phyloP scores from a whole-genome alignment of 2,329 filamentous ascomycete genomes.

The Monilinia laxa region DNA sequence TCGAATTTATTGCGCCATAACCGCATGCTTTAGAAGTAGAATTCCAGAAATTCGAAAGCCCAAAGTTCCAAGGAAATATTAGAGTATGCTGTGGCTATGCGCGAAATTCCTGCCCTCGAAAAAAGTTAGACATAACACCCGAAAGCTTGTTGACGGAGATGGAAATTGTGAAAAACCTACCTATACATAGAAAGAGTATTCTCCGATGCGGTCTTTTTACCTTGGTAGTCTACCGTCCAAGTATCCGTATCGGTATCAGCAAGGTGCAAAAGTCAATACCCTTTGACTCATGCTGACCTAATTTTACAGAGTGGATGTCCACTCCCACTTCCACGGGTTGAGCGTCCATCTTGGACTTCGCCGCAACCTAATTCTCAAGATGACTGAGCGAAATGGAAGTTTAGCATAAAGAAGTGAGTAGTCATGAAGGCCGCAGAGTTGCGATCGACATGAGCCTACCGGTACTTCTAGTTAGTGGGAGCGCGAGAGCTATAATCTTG shows the following conservation, averaged over 20 bases:
- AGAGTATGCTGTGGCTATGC: neutral
- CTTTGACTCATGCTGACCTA: neutral
- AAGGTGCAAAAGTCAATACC: neutral
- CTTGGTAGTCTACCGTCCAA: neutral
- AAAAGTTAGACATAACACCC: neutral
- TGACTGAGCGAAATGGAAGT: neutral
- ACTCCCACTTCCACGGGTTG: too few species aligned
- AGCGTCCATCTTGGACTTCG: neutral
- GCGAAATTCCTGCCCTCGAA: neutral
- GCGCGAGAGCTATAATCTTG: constrained; percentile 6
- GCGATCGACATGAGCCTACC: neutral
- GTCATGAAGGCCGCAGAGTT: neutral
- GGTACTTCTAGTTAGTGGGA: neutral
- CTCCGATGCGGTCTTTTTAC: neutral
- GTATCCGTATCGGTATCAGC: neutral
- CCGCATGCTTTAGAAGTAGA: too few species aligned
- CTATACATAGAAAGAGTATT: neutral
- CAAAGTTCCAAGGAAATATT: neutral
- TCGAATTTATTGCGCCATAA: too few species aligned
- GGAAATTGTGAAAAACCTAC: neutral
- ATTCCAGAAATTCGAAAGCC: too few species aligned
- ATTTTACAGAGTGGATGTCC: neutral
- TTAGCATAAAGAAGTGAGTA: neutral
- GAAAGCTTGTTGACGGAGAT: neutral
- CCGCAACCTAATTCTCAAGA: neutral